phyloP scores from a whole-genome alignment of 352 stramenopile species.

The Globisporangium splendens region DNA sequence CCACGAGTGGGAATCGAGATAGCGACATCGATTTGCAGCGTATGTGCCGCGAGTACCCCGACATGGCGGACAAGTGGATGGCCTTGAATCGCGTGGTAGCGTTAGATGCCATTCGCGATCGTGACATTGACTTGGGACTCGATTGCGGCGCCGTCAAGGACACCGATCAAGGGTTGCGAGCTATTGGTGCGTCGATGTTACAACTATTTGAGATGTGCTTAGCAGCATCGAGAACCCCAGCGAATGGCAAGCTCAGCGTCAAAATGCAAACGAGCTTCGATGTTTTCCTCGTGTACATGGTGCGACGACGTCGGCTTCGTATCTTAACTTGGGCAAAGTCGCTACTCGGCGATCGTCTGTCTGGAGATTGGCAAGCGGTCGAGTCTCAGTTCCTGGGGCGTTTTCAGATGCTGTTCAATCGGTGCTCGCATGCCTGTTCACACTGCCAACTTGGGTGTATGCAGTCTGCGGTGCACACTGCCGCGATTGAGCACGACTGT shows the following conservation, averaged over 20 bases:
- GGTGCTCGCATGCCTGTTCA: constrained; percentile 52
- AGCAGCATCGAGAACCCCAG: constrained; percentile 3
- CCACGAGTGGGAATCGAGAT: neutral
- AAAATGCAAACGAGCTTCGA: constrained; percentile 46
- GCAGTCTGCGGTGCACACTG: constrained; percentile 36
- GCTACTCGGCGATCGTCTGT: constrained; percentile 28
- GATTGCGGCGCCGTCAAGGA: constrained; percentile 20
- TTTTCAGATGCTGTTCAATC: constrained; percentile 47
- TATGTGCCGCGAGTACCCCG: constrained; percentile 26
- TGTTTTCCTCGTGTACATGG: constrained; percentile 44
- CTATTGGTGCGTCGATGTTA: constrained; percentile 22
- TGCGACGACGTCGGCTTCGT: constrained; percentile 45
- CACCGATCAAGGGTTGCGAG: constrained; percentile 2
- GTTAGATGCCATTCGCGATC: constrained; percentile 30
- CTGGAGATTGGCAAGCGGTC: constrained; percentile 39
- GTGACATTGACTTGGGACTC: constrained; percentile 44
- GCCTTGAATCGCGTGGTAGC: constrained; percentile 7
- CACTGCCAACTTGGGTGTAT: constrained; percentile 61
- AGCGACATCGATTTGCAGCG: neutral
- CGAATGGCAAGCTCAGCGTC: constrained; percentile 18
- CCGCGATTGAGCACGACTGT: constrained; percentile 42
- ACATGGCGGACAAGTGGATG: constrained; percentile 33
- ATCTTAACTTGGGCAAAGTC: constrained; percentile 39
- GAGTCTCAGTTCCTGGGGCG: constrained; percentile 42
- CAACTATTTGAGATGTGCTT: constrained; percentile 30